Evolutionary conservation across 2,329 filamentous ascomycete genomes (phyloP).

Genomic region (Colletotrichum kahawae): DNA sequence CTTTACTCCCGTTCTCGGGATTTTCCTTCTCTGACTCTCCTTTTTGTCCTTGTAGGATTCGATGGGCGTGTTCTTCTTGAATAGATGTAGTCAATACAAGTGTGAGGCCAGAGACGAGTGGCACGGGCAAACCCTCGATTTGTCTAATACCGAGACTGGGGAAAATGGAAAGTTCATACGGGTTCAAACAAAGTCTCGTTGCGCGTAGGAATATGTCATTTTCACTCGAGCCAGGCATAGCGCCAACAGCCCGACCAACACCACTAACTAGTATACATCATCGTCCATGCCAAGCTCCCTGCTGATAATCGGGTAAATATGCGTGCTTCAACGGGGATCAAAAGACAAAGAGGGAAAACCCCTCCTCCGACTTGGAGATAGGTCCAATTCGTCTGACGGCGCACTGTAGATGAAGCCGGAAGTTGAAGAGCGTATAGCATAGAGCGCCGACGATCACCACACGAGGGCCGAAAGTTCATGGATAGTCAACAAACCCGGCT

Average conservation of each 20-base stretch:
- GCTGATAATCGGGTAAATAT: neutral
- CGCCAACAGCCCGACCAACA: neutral
- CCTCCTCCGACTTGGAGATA: neutral
- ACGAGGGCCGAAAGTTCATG: constrained; percentile 20
- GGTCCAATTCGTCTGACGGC: neutral
- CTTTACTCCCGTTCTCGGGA: neutral
- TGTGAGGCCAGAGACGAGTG: neutral
- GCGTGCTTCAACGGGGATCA: neutral
- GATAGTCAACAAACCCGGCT: constrained; percentile 55
- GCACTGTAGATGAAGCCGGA: neutral
- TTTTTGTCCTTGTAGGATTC: neutral
- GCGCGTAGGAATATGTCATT: neutral
- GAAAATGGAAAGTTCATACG: neutral
- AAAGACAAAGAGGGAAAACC: neutral
- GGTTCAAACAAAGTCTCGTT: neutral
- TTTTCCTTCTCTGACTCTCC: neutral
- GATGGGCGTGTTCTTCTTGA: neutral
- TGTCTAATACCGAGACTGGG: neutral
- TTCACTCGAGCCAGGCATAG: neutral
- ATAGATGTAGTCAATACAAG: neutral
- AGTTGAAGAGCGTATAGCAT: neutral
- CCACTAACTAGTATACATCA: neutral
- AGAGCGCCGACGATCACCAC: neutral
- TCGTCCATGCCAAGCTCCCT: neutral
- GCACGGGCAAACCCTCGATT: neutral